Evolutionary conservation across 225 moss, liverwort and hornwort species (phyloP), one percentile per base, ranked within the genome.

Genomic region (Polytrichum commune): DNA sequence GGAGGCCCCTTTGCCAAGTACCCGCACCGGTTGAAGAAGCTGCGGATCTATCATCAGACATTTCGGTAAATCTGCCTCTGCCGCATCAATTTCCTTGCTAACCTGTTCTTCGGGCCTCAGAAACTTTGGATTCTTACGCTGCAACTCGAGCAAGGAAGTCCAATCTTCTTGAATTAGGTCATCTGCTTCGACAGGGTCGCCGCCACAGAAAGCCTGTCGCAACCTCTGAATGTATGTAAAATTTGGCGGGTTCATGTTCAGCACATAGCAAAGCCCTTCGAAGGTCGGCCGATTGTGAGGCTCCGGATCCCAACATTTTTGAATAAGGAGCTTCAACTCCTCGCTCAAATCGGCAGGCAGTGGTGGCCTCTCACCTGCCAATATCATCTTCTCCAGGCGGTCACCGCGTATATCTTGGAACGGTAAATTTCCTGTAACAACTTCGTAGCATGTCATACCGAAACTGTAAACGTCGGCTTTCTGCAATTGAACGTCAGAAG

Each of bases 361-460:
- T 27, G 13, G 16, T 6, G 79, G 79, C 57, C 65, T 63, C 0
- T 29, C 22, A 56, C 76, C 73, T 8, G 53, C 27, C 26, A 55
- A 72, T 18, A 83, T 66, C 22, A 33, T 68, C 68, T 60, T 32
- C 32, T 76, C 25, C 0, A 70, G 0, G 22, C 23, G 23, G 4
- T 68, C 10, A 0, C 23, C 69, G 7, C 1, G 18, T 5, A 76
- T 46, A 62, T 69, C 73, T 23, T 79, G 70, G n/a, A 76, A 79
- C 7, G 73, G 79, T 7, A 76, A 69, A 38, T 66, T 76, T 18
- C 75, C 75, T 46, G 76, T 65, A 4, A 75, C 65, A 66, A 78
- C 65, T 78, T 83, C 82, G 65, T 62, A 79, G 69, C 82, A 82
- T 2, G 82, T 78, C 77, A 81, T 77, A 55, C 69, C 74, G 63